phyloP scores from a whole-genome alignment of 345 rosid species.

The Rhodamnia argentea region DNA sequence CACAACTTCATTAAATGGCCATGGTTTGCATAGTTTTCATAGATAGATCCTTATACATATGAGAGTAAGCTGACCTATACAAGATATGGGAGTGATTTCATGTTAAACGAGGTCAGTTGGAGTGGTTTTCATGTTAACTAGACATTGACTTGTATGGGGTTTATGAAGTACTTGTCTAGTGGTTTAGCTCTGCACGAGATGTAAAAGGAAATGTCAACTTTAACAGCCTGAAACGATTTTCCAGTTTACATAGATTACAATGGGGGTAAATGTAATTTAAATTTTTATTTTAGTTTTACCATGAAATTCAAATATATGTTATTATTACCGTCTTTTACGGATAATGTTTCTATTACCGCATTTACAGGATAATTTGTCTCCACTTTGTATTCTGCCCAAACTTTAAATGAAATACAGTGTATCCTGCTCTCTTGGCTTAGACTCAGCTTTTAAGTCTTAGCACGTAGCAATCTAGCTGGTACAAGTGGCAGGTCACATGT shows the following conservation, averaged over 20 bases:
- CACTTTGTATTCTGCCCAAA: not conserved
- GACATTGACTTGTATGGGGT: not conserved
- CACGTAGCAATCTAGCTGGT: not conserved
- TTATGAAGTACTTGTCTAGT: not conserved
- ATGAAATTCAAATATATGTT: not conserved
- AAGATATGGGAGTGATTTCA: not conserved
- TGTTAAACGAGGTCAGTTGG: not conserved
- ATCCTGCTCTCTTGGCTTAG: not conserved
- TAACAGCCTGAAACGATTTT: not conserved
- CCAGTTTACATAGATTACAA: not conserved
- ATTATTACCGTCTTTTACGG: not conserved
- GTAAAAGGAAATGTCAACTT: not conserved
- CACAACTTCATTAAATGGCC: not conserved
- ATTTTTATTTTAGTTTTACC: not conserved
- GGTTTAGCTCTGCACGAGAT: not conserved
- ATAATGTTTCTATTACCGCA: not conserved
- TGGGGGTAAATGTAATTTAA: not conserved
- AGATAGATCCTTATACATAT: not conserved
- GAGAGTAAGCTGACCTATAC: not conserved
- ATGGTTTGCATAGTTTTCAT: not conserved
- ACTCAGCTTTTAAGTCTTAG: not conserved
- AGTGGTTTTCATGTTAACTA: not conserved
- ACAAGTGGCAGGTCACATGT: not conserved
- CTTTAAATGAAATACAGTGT: not conserved
- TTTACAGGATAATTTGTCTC: not conserved